Percentiles rank a stretch among this genome's conserved stretches.
Conservation (phyloP, 179 eudicot species). For the Heliamphora pulchella region DNA sequence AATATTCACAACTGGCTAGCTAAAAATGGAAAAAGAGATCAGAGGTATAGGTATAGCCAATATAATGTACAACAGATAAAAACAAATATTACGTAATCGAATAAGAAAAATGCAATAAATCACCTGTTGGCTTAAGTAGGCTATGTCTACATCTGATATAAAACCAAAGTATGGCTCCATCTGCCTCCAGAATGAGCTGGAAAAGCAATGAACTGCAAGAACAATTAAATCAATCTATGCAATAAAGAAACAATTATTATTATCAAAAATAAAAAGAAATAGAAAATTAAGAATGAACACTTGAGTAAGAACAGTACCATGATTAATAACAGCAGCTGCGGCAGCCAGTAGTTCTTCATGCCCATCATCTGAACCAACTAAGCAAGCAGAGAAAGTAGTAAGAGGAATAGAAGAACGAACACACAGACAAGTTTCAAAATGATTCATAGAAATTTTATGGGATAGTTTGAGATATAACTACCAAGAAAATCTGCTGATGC, state of each 20-base stretch:
- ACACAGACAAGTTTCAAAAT: background rate
- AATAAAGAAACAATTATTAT: background rate
- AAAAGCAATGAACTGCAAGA: slow-evolving; percentile 39
- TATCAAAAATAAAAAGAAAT: background rate
- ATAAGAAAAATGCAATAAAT: slow-evolving; percentile 12
- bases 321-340: slow-evolving; percentile 44
- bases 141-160: slow-evolving; percentile 43
- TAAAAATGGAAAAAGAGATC: background rate
- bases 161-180: slow-evolving; percentile 56
- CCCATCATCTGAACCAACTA: slow-evolving; percentile 54
- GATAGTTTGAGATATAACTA: slow-evolving; percentile 15
- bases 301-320: slow-evolving; percentile 30
- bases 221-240: slow-evolving; percentile 13
- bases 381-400: slow-evolving; percentile 12
- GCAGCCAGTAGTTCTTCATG: slow-evolving; percentile 66
- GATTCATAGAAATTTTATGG: background rate
- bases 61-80: slow-evolving; percentile 1
- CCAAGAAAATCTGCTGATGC: slow-evolving; percentile 54
- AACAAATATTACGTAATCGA: background rate
- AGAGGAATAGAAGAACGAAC: slow-evolving; percentile 14
- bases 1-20: background rate
- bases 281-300: background rate
- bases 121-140: slow-evolving; percentile 55
- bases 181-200: slow-evolving; percentile 56
- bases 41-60: background rate